Conservation (phyloP, 164 flowering plant species). For the Magnolia kwangsiensis region DNA sequence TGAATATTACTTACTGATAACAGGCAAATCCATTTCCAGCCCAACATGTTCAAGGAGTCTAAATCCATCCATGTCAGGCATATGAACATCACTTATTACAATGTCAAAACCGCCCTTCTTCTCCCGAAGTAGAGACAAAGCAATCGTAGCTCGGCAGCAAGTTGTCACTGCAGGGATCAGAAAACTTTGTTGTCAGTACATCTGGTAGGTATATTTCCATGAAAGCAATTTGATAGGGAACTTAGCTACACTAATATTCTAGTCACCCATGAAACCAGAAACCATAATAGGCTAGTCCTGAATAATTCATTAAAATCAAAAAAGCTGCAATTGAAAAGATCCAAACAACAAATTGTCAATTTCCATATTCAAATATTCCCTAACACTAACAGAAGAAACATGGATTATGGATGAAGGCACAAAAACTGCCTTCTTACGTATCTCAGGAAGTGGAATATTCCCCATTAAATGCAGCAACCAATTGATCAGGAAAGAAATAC, state of each 20-base stretch:
- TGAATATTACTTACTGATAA: conserved; percentile 63
- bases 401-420: too few species aligned
- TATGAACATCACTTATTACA: conserved; percentile 83
- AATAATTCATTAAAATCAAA: too few species aligned
- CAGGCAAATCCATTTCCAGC: conserved; percentile 88
- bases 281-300: not conserved
- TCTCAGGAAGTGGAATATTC: too few species aligned
- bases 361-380: too few species aligned
- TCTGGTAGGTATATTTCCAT: not conserved
- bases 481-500: too few species aligned
- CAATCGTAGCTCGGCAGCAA: conserved; percentile 65
- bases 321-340: too few species aligned
- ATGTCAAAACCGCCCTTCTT: conserved; percentile 73
- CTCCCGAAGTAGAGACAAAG: conserved; percentile 66
- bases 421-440: too few species aligned
- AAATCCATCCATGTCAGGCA: conserved; percentile 95
- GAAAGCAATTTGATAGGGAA: not conserved
- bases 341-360: too few species aligned
- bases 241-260: not conserved
- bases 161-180: conserved; percentile 59
- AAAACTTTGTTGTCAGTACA: not conserved
- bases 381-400: too few species aligned
- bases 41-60: conserved; percentile 87
- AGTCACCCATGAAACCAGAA: not conserved
- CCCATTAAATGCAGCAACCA: too few species aligned